Conservation (phyloP, 257 asterid genomes). For the Solanum stenotomum region DNA sequence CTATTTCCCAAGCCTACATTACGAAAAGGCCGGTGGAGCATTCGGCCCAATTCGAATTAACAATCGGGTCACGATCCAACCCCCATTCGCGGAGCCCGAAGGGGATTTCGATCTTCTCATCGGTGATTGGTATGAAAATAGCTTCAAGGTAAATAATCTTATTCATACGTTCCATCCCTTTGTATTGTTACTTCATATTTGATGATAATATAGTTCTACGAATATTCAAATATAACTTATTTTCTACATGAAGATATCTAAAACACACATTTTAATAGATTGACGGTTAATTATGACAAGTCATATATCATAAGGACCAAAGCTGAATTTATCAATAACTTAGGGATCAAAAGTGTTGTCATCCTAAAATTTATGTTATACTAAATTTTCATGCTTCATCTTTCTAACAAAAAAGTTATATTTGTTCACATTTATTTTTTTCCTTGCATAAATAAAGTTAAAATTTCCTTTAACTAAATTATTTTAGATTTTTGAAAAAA, state of each 20-base stretch:
- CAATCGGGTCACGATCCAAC: constrained; percentile 11
- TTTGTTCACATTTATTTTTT: not conserved
- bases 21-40: constrained; percentile 46
- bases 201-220: not conserved
- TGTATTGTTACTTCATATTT: not conserved
- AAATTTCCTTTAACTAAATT: too few relatives aligned
- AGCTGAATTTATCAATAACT: not conserved
- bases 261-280: not conserved
- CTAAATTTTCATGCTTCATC: not conserved
- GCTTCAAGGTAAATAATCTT: constrained; percentile 29
- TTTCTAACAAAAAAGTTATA: not conserved
- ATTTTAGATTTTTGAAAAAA: not conserved
- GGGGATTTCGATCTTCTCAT: constrained; percentile 43
- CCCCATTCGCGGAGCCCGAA: constrained; percentile 33
- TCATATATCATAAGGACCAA: not conserved
- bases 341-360: not conserved
- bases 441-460: not conserved
- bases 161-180: not conserved
- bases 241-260: not conserved
- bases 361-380: not conserved
- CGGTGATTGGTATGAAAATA: constrained; percentile 56
- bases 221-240: not conserved
- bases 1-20: constrained; percentile 36
- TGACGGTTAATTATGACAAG: not conserved
- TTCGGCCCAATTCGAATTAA: constrained; percentile 45